phyloP scores from a whole-genome alignment of 225 moss, liverwort and hornwort species.

The Climacium dendroides region DNA sequence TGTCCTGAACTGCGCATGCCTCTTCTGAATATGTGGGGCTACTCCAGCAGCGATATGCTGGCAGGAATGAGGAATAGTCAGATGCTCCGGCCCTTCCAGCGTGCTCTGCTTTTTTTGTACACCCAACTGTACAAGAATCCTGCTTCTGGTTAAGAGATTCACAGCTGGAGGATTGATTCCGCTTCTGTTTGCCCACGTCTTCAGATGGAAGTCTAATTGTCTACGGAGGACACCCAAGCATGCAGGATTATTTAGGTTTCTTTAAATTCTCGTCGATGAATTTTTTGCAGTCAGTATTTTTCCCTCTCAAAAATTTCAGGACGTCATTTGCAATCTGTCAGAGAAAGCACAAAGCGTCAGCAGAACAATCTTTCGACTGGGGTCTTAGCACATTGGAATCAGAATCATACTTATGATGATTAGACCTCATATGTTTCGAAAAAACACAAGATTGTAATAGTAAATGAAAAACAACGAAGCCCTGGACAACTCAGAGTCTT shows the following conservation, averaged over 20 bases:
- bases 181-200: neutral
- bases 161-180: neutral
- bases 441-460: neutral
- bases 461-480: neutral
- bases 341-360: neutral
- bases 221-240: neutral
- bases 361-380: neutral
- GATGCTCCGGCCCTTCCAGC: neutral
- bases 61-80: neutral
- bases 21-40: neutral
- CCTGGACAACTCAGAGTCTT: neutral
- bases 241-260: neutral
- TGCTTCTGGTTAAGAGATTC: neutral
- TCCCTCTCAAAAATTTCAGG: neutral
- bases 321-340: conserved; percentile 10
- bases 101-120: neutral
- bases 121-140: neutral
- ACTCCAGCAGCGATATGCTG: neutral
- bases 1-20: neutral
- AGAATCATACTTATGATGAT: neutral
- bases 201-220: neutral
- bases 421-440: neutral
- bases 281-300: neutral
- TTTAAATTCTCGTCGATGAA: neutral
- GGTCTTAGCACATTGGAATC: neutral